Base-by-base conservation (phyloP, 305 asterid genomes). In the Fraxinus paxiana region DNA sequence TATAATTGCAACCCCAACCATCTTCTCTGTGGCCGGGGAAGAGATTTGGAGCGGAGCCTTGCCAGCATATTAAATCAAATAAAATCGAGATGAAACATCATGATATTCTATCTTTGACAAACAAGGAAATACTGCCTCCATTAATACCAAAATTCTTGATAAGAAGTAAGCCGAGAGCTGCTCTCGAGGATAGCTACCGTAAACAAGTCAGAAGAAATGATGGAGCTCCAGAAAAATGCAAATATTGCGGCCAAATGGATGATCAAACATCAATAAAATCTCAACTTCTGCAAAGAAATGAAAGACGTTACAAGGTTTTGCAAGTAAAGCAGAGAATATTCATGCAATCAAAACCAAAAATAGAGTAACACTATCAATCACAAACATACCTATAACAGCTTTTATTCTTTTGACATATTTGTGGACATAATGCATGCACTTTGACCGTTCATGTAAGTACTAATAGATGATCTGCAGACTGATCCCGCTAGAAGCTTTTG, bases 401-500 rank as follows among this genome's bases (percentile, higher is more conserved):
- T 65, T 65, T 65, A 59, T 20, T 65, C 33, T 24, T 65, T 24
- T 24, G 34, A 26, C 34, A 4, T 24, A 24, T 65, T 65, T 63
- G 72, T 22, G 17, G 72, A 63, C 72, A 63, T 22, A 24, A 26
- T 26, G 72, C 72, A 10, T 24, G 72, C 34, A 65, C 15, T 65
- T 65, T 26, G 35, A 26, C 72, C 35, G 2, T 65, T 26, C 17
- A 22, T 65, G n/a, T 22, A 63, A 26, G 72, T 65, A 26, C 35
- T 65, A 26, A 26, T 22, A 22, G 72, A 65, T 26, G 35, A 61
- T 61, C 31, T 61, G 70, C 70, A 61, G 30, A 61, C 33, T 22
- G 73, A 28, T 67, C 74, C 41, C 10, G 24, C 41, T 69, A 69
- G 74, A 69, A 69, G 74, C 41, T 69, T 69, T 69, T 30, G 74